Evolutionary conservation across 148 eudicot genomes (phyloP).

Genomic region (Diospyros kaki): DNA sequence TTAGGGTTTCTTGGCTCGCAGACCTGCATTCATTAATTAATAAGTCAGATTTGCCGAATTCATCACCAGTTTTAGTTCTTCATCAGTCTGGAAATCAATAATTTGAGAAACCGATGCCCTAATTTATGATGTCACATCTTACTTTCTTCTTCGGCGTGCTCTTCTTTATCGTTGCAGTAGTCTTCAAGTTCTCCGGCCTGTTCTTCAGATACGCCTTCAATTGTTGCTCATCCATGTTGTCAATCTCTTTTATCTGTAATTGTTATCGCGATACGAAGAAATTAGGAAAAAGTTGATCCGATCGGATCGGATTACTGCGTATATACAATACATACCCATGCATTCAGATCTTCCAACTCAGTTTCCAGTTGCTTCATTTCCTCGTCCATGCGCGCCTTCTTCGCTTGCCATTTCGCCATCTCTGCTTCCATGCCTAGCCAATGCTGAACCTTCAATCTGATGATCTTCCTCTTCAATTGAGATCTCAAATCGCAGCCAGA

Average conservation of each 20-base stretch:
- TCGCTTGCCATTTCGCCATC: conserved; percentile 1
- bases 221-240: conserved; percentile 7
- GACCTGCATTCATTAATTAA: no score
- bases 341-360: neutral
- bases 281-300: no score
- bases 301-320: no score
- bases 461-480: neutral
- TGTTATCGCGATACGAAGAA: neutral
- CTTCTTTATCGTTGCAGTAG: neutral
- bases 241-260: conserved; percentile 7
- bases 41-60: no score
- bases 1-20: no score
- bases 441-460: neutral
- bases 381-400: neutral
- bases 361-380: neutral
- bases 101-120: neutral
- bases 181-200: conserved; percentile 11
- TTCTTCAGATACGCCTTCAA: conserved; percentile 11
- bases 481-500: neutral
- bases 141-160: conserved; percentile 9
- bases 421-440: neutral
- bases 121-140: neutral
- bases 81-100: no score
- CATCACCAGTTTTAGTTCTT: no score
- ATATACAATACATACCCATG: neutral